Evolutionary conservation across 768 basidiomycete species (phyloP).

Genomic region (Calocera viscosa): DNA sequence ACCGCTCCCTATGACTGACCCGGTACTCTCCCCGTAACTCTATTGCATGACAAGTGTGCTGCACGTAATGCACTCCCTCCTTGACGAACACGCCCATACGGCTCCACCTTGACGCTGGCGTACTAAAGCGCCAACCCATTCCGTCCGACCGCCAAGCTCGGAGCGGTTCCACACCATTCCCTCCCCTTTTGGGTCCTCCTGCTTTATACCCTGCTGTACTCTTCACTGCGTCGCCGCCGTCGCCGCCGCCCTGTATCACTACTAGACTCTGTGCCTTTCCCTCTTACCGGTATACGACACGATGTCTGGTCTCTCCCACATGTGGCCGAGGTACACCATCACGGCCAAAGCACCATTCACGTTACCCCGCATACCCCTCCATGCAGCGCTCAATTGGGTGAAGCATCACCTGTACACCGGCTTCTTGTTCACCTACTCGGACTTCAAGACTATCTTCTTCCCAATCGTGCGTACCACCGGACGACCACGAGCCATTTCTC

Average conservation of each 20-base stretch:
- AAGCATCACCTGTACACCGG: slow-evolving; percentile 22
- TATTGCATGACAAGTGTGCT: neutral
- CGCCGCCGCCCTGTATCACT: neutral
- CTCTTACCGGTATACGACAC: neutral
- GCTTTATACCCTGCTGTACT: neutral
- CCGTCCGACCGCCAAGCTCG: neutral
- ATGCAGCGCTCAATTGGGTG: neutral
- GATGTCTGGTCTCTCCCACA: neutral
- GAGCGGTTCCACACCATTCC: neutral
- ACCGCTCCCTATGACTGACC: too few relatives aligned
- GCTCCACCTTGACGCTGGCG: neutral
- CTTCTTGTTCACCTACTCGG: slow-evolving; percentile 29
- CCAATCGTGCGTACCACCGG: slow-evolving; percentile 23
- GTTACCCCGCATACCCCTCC: neutral
- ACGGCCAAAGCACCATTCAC: neutral
- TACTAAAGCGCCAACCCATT: neutral
- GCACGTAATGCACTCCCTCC: neutral
- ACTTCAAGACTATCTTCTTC: slow-evolving; percentile 28
- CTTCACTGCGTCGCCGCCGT: neutral
- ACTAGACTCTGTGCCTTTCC: neutral
- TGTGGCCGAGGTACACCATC: neutral
- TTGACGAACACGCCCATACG: neutral
- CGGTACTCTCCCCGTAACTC: too few relatives aligned
- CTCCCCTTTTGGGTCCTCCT: neutral
- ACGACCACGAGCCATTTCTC: too few relatives aligned